Conservation (phyloP, 192 early-diverging fungal species). For the Backusella circina region DNA sequence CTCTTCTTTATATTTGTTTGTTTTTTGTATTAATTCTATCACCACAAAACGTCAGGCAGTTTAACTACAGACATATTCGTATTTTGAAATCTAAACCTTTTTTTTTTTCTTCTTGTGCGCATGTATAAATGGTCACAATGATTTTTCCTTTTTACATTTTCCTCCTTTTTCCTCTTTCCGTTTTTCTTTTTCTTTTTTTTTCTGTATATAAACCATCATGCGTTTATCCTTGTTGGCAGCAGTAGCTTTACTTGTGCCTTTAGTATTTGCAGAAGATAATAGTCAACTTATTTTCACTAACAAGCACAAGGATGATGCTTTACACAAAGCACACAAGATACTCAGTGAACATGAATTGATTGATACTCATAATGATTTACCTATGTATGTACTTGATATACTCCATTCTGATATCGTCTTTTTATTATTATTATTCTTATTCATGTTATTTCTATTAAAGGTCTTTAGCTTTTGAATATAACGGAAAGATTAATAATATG, state of each 20-base stretch:
- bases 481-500: slow-evolving; percentile 26
- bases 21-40: neutral
- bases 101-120: neutral
- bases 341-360: slow-evolving; percentile 22
- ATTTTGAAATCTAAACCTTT: neutral
- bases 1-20: neutral
- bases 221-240: neutral
- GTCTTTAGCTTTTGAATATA: slow-evolving; percentile 25
- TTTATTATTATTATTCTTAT: neutral
- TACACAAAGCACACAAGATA: slow-evolving; percentile 14
- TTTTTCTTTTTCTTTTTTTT: neutral
- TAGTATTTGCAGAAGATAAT: neutral
- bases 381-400: slow-evolving; percentile 10
- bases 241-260: neutral
- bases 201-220: neutral
- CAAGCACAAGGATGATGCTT: neutral
- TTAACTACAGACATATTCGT: neutral
- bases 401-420: neutral
- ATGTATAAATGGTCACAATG: neutral
- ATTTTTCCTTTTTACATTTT: slow-evolving; percentile 1
- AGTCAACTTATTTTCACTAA: neutral
- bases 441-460: neutral
- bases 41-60: neutral
- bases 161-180: neutral
- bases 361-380: slow-evolving; percentile 37